These are phyloP conservation scores for Hyaloscypha finlandica DNA, from an alignment of 495 filamentous ascomycete genomes.

Conservation along the genomic window DNA sequence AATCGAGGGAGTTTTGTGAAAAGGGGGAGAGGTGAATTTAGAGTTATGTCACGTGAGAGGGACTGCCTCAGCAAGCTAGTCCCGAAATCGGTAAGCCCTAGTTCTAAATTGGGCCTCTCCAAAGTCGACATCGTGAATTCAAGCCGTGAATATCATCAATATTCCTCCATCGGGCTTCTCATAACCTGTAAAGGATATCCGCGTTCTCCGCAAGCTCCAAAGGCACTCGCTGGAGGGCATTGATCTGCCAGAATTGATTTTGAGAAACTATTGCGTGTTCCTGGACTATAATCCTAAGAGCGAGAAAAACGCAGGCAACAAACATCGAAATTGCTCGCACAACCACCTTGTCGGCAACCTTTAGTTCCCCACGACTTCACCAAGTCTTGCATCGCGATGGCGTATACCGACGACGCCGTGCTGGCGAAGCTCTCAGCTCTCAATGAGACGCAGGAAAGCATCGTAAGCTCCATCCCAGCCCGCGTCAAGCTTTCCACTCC, in stretches of 20 bases:
- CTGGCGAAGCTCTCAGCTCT: slow-evolving; percentile 90
- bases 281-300: background rate
- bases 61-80: background rate
- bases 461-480: slow-evolving; percentile 50
- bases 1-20: background rate
- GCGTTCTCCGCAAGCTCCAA: background rate
- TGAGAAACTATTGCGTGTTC: slow-evolving; percentile 2
- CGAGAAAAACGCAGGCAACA: background rate
- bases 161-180: background rate
- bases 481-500: background rate
- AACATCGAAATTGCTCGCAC: background rate
- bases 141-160: background rate
- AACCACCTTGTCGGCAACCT: background rate
- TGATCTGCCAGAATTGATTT: background rate
- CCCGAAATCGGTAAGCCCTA: background rate
- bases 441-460: slow-evolving; percentile 95
- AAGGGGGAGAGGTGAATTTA: background rate
- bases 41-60: background rate
- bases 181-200: background rate
- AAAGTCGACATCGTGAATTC: background rate
- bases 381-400: slow-evolving; percentile 54
- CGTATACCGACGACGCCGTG: slow-evolving; percentile 92
- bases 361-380: background rate
- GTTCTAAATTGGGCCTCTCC: background rate
- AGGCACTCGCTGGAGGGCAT: background rate